A percentile compares a stretch with the other conserved stretches of the same genome.
These are phyloP conservation scores for Aspergillus haitiensis DNA, from an alignment of 495 filamentous ascomycete genomes.

Conservation along the genomic window DNA sequence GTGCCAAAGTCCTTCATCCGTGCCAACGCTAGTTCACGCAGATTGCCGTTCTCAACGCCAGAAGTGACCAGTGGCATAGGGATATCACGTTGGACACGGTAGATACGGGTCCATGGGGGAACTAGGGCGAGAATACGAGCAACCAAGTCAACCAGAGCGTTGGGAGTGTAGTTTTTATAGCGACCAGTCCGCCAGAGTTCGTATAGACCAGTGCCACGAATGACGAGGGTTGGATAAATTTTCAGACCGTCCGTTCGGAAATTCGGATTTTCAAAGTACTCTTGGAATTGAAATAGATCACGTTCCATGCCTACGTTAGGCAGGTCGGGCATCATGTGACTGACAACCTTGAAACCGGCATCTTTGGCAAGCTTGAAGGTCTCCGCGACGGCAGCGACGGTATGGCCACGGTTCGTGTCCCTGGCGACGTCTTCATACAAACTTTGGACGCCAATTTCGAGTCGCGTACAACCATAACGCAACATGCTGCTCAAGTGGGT, in stretches of 20 bases:
- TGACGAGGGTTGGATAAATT: conserved; percentile 97
- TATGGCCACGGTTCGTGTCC: conserved; percentile 96
- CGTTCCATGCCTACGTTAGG: conserved; percentile 98
- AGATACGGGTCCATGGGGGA: conserved; percentile 97
- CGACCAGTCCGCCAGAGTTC: conserved; percentile 95
- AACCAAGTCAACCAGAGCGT: conserved; percentile 91
- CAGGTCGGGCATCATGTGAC: conserved; percentile 99
- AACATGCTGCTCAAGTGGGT: conserved; percentile 92
- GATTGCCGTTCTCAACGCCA: conserved; percentile 95
- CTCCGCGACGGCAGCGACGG: conserved; percentile 88
- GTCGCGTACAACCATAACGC: conserved; percentile 89
- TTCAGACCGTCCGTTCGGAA: conserved; percentile 98
- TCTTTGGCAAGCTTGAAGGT: conserved; percentile 96
- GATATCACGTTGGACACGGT: conserved; percentile 97
- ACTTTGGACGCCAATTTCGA: conserved; percentile 94
- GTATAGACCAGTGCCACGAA: conserved; percentile 94
- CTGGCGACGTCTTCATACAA: conserved; percentile 98
- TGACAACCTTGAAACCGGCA: conserved; percentile 97
- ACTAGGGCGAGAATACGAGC: conserved; percentile 92
- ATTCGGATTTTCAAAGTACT: conserved; percentile 95
- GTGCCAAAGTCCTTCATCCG: conserved; percentile 99
- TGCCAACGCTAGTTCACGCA: conserved; percentile 86
- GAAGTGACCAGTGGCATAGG: conserved; percentile 97
- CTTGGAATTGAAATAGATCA: conserved; percentile 91
- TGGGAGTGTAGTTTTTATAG: conserved; percentile 98